phyloP scores from a whole-genome alignment of 768 basidiomycete genomes.

The Phylloporus sp. region DNA sequence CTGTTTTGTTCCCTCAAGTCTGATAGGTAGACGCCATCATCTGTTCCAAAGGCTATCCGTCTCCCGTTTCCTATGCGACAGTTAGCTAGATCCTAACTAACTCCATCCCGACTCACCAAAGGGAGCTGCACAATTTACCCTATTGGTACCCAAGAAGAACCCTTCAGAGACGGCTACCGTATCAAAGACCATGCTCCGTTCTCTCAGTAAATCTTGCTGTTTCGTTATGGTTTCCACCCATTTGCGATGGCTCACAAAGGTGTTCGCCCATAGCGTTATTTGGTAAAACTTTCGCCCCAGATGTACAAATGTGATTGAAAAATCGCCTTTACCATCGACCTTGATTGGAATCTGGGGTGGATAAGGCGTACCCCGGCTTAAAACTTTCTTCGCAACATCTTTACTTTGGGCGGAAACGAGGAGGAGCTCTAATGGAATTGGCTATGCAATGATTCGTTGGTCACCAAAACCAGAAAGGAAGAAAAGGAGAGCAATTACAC shows the following conservation, averaged over 20 bases:
- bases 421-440: slow-evolving; percentile 92
- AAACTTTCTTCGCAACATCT: slow-evolving; percentile 42
- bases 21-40: slow-evolving; percentile 94
- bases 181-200: slow-evolving; percentile 84
- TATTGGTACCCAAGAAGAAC: slow-evolving; percentile 81
- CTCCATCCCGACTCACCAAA: slow-evolving; percentile 58
- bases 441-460: slow-evolving; percentile 43
- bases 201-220: slow-evolving; percentile 82
- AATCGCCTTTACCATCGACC: slow-evolving; percentile 73
- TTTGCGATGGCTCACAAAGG: slow-evolving; percentile 80
- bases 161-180: slow-evolving; percentile 80
- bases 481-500: slow-evolving; percentile 48
- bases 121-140: slow-evolving; percentile 88
- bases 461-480: slow-evolving; percentile 5
- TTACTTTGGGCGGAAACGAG: slow-evolving; percentile 64
- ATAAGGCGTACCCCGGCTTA: slow-evolving; percentile 37
- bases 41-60: slow-evolving; percentile 92
- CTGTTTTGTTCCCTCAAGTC: slow-evolving; percentile 73
- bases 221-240: slow-evolving; percentile 92
- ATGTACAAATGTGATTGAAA: slow-evolving; percentile 90
- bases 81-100: neutral
- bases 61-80: slow-evolving; percentile 63
- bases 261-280: slow-evolving; percentile 87
- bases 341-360: slow-evolving; percentile 49
- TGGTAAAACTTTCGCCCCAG: slow-evolving; percentile 91